phyloP scores from a whole-genome alignment of 768 basidiomycete species.

The Lactarius deliciosus region DNA sequence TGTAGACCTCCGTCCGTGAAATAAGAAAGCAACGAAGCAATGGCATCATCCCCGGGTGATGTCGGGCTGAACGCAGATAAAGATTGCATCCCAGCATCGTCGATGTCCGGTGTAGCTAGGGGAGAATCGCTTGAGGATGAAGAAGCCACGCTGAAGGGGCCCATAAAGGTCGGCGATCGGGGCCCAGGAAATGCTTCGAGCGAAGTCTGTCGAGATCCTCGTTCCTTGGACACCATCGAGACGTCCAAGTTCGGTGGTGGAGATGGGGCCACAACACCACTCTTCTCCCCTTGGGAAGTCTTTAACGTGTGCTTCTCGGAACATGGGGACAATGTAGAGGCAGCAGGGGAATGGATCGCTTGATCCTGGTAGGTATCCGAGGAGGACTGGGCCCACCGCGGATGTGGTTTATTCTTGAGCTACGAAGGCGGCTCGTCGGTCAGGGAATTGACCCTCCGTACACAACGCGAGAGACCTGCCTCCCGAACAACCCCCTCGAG shows the following conservation, averaged over 20 bases:
- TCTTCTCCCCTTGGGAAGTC: not conserved
- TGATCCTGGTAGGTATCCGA: constrained; percentile 13
- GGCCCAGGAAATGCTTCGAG: constrained; percentile 8
- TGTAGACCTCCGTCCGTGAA: constrained; percentile 1
- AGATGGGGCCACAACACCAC: not conserved
- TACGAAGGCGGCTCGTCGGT: constrained; percentile 33
- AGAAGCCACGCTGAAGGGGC: not conserved
- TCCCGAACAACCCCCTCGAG: constrained; percentile 81
- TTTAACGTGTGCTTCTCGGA: not conserved
- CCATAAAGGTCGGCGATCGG: not conserved
- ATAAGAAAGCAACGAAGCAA: constrained; percentile 7
- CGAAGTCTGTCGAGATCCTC: not conserved
- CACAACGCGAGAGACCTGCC: constrained; percentile 39
- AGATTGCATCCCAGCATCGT: not conserved
- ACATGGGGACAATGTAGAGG: not conserved
- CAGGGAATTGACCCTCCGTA: not conserved
- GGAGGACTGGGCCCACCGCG: constrained; percentile 48
- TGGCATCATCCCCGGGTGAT: not conserved
- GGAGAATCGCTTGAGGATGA: not conserved
- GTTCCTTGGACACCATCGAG: not conserved
- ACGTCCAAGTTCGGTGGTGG: not conserved
- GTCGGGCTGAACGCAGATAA: not conserved
- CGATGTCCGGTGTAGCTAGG: constrained; percentile 1
- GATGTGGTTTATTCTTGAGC: constrained; percentile 73
- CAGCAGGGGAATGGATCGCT: not conserved